These are phyloP conservation scores for Pseudophaeomoniella oleicola DNA, from an alignment of 2,329 filamentous ascomycete species.

Conservation along the genomic window DNA sequence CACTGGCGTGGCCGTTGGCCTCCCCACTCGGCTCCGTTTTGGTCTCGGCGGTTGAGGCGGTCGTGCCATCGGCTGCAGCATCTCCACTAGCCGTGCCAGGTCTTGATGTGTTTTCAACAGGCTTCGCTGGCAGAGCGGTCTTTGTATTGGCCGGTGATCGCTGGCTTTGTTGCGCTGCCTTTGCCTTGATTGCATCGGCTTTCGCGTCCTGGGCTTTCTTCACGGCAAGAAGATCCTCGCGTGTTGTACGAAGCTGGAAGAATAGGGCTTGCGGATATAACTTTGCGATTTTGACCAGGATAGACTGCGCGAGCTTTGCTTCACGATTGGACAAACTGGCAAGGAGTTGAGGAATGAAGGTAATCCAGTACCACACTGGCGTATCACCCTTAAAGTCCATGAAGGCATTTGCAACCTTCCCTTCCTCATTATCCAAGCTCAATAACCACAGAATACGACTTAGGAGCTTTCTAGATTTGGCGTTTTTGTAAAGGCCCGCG, in stretches of 20 bases:
- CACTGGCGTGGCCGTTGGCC: slow-evolving; percentile 32
- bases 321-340: slow-evolving; percentile 86
- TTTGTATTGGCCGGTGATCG: slow-evolving; percentile 20
- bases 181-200: slow-evolving; percentile 46
- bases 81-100: slow-evolving; percentile 31
- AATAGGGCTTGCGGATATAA: slow-evolving; percentile 90
- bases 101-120: slow-evolving; percentile 16
- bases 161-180: slow-evolving; percentile 45
- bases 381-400: slow-evolving; percentile 96
- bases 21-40: slow-evolving; percentile 44
- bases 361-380: slow-evolving; percentile 99
- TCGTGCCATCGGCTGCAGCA: slow-evolving; percentile 13
- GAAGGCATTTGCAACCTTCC: slow-evolving; percentile 70
- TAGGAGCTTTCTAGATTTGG: slow-evolving; percentile 86
- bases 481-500: slow-evolving; percentile 89
- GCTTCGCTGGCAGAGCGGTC: slow-evolving; percentile 21
- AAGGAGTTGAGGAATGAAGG: slow-evolving; percentile 91
- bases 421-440: slow-evolving; percentile 79
- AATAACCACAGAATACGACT: slow-evolving; percentile 90
- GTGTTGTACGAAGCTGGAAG: slow-evolving; percentile 83
- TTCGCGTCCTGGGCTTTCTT: slow-evolving; percentile 68
- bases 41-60: slow-evolving; percentile 21
- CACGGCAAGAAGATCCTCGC: slow-evolving; percentile 85
- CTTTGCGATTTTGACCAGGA: slow-evolving; percentile 88
- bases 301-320: slow-evolving; percentile 68